Conservation (phyloP, 345 rosid species). For the Eucalyptus caleyi region DNA sequence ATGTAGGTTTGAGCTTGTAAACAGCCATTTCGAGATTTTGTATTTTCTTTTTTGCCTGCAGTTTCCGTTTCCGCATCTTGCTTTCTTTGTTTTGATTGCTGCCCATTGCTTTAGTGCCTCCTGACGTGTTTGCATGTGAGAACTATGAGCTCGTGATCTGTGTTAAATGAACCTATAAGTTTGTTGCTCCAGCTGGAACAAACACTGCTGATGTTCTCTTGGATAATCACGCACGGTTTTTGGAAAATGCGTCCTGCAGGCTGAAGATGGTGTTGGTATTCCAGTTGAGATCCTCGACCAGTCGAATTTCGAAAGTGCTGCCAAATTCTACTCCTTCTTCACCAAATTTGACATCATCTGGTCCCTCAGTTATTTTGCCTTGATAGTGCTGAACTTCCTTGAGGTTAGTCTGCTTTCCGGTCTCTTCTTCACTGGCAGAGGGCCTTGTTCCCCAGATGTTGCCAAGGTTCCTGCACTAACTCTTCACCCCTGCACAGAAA, state of each 20-base stretch:
- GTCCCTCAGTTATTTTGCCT: slow-evolving; percentile 79
- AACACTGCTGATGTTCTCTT: neutral
- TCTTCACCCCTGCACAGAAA: slow-evolving; percentile 35
- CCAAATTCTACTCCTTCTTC: slow-evolving; percentile 54
- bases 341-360: slow-evolving; percentile 53
- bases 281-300: slow-evolving; percentile 81
- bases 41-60: neutral
- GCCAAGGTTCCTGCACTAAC: neutral
- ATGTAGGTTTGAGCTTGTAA: neutral
- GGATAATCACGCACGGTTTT: neutral
- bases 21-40: neutral
- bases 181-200: neutral
- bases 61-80: neutral
- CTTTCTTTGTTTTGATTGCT: neutral
- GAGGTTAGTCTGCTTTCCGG: slow-evolving; percentile 38
- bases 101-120: neutral
- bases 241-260: slow-evolving; percentile 26
- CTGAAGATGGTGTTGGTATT: slow-evolving; percentile 88
- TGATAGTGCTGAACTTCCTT: slow-evolving; percentile 62
- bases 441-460: neutral
- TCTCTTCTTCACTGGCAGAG: neutral
- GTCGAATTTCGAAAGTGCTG: slow-evolving; percentile 50
- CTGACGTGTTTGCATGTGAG: neutral
- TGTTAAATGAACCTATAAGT: neutral
- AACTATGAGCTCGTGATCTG: neutral